Conservation (phyloP, 176 grass and related monocot species). For the Oryza punctata region DNA sequence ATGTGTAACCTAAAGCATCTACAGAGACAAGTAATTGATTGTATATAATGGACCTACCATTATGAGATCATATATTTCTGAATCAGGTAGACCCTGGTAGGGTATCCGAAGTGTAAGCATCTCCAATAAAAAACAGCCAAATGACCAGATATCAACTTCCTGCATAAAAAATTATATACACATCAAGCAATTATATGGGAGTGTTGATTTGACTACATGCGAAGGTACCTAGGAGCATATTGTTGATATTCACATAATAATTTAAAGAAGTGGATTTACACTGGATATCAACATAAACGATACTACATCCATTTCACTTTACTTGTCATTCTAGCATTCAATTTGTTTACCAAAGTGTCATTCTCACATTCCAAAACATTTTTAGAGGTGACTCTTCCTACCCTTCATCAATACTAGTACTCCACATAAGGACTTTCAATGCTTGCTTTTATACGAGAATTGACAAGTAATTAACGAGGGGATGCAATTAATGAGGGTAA, state of each 20-base stretch:
- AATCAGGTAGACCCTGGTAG: constrained; percentile 70
- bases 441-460: too few relatives aligned
- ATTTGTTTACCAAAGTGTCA: too few relatives aligned
- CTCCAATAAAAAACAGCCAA: constrained; percentile 90
- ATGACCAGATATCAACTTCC: constrained; percentile 99
- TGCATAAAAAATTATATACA: constrained; percentile 36
- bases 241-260: constrained; percentile 22
- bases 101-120: constrained; percentile 79
- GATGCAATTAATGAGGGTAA: too few relatives aligned
- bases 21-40: neutral
- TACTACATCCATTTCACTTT: too few relatives aligned
- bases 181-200: constrained; percentile 10
- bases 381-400: too few relatives aligned
- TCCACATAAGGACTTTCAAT: too few relatives aligned
- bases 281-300: neutral
- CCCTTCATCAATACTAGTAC: too few relatives aligned
- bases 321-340: too few relatives aligned
- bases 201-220: constrained; percentile 8
- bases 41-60: constrained; percentile 49
- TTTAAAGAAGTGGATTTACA: constrained; percentile 22
- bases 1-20: constrained; percentile 23
- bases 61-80: constrained; percentile 84
- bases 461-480: too few relatives aligned
- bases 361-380: too few relatives aligned
- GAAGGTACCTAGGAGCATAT: neutral